Evolutionary conservation across 2,329 filamentous ascomycete species (phyloP).

Genomic region (Exophiala viscosa): DNA sequence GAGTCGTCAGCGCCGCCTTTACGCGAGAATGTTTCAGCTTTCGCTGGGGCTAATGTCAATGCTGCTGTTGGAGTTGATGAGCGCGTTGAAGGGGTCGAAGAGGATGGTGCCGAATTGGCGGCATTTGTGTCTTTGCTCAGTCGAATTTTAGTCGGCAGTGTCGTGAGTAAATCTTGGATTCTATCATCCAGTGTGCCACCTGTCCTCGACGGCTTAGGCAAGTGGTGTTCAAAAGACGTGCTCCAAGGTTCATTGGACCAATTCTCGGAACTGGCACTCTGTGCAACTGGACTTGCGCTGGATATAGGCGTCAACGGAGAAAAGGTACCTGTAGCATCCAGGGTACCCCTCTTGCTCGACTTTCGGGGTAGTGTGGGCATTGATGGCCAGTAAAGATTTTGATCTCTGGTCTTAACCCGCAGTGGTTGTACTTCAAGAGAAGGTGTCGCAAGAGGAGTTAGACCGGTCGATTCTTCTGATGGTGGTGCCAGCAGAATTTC

Average conservation of each 20-base stretch:
- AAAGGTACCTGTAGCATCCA: neutral
- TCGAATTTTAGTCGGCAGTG: constrained; percentile 74
- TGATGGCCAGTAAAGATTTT: neutral
- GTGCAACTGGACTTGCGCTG: constrained; percentile 16
- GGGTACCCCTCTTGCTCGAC: constrained; percentile 29
- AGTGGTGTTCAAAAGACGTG: neutral
- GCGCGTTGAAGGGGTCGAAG: constrained; percentile 35
- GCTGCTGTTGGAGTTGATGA: constrained; percentile 62
- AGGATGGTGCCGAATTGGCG: constrained; percentile 32
- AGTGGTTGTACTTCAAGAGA: constrained; percentile 21
- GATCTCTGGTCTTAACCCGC: constrained; percentile 4
- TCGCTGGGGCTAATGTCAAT: constrained; percentile 63
- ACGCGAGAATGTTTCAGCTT: constrained; percentile 30
- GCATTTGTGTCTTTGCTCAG: constrained; percentile 48
- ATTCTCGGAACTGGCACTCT: neutral
- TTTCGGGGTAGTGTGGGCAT: constrained; percentile 24
- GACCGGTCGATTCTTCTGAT: constrained; percentile 5
- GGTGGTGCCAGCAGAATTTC: neutral
- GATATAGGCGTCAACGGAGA: constrained; percentile 16
- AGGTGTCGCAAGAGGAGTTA: constrained; percentile 17
- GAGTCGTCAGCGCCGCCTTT: constrained; percentile 53
- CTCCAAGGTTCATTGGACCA: neutral
- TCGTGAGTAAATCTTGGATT: constrained; percentile 72
- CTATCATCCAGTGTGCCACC: constrained; percentile 67
- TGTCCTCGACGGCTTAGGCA: neutral